These are phyloP conservation scores for Sanghuangporus sanghuang DNA, from an alignment of 1,284 basidiomycete species.

Conservation along the genomic window DNA sequence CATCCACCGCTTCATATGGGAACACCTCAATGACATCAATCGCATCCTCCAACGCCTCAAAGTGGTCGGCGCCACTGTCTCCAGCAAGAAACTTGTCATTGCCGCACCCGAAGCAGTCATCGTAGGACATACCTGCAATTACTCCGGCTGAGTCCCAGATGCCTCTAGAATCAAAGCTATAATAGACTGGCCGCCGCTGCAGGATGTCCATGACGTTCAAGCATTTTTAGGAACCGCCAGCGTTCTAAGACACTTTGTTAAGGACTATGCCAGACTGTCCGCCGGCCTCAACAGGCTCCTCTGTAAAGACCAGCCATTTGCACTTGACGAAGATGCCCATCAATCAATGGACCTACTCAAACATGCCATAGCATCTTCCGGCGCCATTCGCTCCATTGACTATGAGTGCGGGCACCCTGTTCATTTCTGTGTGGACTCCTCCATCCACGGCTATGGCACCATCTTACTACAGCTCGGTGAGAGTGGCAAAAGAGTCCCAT, in stretches of 20 bases:
- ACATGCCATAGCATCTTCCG: neutral
- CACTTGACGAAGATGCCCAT: neutral
- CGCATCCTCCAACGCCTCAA: too few species aligned
- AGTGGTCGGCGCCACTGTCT: too few species aligned
- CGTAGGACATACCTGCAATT: too few species aligned
- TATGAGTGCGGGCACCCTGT: neutral
- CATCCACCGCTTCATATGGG: constrained; percentile 19
- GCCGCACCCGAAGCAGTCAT: too few species aligned
- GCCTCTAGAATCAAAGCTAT: constrained; percentile 19
- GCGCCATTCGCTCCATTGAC: constrained; percentile 4
- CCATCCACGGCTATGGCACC: too few species aligned
- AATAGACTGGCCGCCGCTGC: constrained; percentile 20
- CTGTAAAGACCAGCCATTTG: constrained; percentile 8
- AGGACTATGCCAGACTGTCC: too few species aligned
- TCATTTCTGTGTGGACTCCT: too few species aligned
- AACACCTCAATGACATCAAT: constrained; percentile 16
- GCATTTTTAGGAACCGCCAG: constrained; percentile 28
- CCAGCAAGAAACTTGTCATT: too few species aligned
- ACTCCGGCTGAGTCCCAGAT: constrained; percentile 22
- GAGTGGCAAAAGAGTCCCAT: too few species aligned
- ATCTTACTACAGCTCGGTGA: too few species aligned
- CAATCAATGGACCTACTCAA: constrained; percentile 13
- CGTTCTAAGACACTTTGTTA: constrained; percentile 24
- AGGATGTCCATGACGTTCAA: constrained; percentile 22
- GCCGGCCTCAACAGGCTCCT: constrained; percentile 19